Conservation (phyloP, 1,284 basidiomycete species). For the Ceratobasidium sp. region DNA sequence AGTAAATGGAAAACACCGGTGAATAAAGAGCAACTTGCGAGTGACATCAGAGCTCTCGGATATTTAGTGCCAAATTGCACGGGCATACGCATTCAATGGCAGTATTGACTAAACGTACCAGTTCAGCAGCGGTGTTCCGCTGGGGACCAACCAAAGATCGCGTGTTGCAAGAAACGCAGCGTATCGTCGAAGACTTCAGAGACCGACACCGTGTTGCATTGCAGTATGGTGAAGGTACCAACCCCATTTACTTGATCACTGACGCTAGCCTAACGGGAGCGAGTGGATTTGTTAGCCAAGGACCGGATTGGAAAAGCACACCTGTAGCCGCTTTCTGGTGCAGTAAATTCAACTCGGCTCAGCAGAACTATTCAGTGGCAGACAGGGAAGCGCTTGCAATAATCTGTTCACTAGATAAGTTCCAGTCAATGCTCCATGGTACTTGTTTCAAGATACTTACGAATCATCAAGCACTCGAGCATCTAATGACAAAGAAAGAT, state of each 20-base stretch:
- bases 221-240: conserved; percentile 51
- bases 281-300: conserved; percentile 52
- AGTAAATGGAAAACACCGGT: conserved; percentile 46
- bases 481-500: no score
- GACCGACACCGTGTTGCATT: conserved; percentile 50
- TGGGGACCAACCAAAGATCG: conserved; percentile 55
- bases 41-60: conserved; percentile 46
- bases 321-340: conserved; percentile 54
- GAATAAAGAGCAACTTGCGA: conserved; percentile 37
- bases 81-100: conserved; percentile 51
- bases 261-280: conserved; percentile 52
- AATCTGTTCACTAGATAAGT: no score
- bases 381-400: no score
- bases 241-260: conserved; percentile 48
- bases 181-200: conserved; percentile 50
- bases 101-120: conserved; percentile 49
- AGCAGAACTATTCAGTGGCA: no score
- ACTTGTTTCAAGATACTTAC: no score
- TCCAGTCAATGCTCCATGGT: no score
- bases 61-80: conserved; percentile 28
- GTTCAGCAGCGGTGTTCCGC: conserved; percentile 45
- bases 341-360: conserved; percentile 52
- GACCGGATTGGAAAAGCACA: conserved; percentile 50
- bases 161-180: conserved; percentile 55
- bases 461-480: no score